phyloP scores from a whole-genome alignment of 495 filamentous ascomycete species.

The Poronia punctata region DNA sequence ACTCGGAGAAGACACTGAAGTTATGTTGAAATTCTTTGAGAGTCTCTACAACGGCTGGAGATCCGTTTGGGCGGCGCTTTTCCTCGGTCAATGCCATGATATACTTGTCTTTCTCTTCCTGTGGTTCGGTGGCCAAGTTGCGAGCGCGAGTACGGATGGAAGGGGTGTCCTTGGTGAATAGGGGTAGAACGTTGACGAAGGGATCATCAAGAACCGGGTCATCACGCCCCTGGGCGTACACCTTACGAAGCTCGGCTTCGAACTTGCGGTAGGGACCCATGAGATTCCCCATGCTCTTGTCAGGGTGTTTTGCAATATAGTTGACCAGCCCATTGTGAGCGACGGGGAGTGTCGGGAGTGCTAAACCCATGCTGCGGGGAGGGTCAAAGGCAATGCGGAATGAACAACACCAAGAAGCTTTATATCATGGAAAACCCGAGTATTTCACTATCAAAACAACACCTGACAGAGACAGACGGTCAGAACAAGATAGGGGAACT shows the following conservation, averaged over 20 bases:
- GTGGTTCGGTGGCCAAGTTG: slow-evolving; percentile 49
- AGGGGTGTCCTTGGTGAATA: slow-evolving; percentile 54
- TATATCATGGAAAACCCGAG: too few relatives aligned
- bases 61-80: slow-evolving; percentile 50
- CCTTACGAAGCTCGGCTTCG: slow-evolving; percentile 59
- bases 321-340: slow-evolving; percentile 36
- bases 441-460: too few relatives aligned
- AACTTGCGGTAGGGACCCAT: slow-evolving; percentile 62
- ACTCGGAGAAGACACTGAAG: slow-evolving; percentile 73
- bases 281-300: slow-evolving; percentile 48
- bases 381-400: not conserved
- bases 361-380: slow-evolving; percentile 24
- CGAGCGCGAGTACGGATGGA: slow-evolving; percentile 56
- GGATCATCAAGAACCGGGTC: slow-evolving; percentile 52
- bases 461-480: too few relatives aligned
- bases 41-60: slow-evolving; percentile 55
- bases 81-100: slow-evolving; percentile 59
- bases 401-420: too few relatives aligned
- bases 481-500: too few relatives aligned
- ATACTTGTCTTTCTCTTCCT: slow-evolving; percentile 56
- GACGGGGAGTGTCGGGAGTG: slow-evolving; percentile 38
- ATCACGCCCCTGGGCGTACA: slow-evolving; percentile 63
- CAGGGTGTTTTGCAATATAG: slow-evolving; percentile 42
- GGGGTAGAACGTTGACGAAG: slow-evolving; percentile 59
- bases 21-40: slow-evolving; percentile 67